These are phyloP conservation scores for Kalmusia sp. DNA, from an alignment of 2,329 filamentous ascomycete genomes.

Conservation along the genomic window DNA sequence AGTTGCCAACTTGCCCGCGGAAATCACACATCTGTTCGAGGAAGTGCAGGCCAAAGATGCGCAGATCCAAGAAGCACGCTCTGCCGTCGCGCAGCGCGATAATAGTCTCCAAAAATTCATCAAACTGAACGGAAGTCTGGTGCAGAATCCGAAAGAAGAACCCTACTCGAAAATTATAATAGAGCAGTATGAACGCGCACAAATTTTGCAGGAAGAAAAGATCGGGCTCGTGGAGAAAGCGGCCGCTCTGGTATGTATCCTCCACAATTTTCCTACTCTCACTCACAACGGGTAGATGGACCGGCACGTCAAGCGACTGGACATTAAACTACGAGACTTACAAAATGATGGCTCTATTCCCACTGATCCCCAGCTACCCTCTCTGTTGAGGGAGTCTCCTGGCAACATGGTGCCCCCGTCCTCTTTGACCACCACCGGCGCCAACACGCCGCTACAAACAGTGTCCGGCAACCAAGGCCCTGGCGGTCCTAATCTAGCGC, in stretches of 20 bases:
- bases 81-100: slow-evolving; percentile 75
- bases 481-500: slow-evolving; percentile 60
- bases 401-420: slow-evolving; percentile 58
- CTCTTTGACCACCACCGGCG: slow-evolving; percentile 53
- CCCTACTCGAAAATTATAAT: slow-evolving; percentile 69
- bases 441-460: slow-evolving; percentile 60
- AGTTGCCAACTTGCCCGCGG: slow-evolving; percentile 81
- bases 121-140: slow-evolving; percentile 75
- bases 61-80: slow-evolving; percentile 71
- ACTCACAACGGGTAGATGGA: slow-evolving; percentile 55
- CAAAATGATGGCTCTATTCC: slow-evolving; percentile 66
- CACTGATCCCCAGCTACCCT: slow-evolving; percentile 65
- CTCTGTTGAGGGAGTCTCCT: slow-evolving; percentile 58
- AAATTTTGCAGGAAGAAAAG: slow-evolving; percentile 78
- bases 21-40: slow-evolving; percentile 83
- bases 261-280: neutral
- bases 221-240: slow-evolving; percentile 71
- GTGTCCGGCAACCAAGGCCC: slow-evolving; percentile 63
- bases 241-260: slow-evolving; percentile 62
- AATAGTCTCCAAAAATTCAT: slow-evolving; percentile 81
- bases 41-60: slow-evolving; percentile 83
- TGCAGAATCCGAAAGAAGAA: slow-evolving; percentile 78
- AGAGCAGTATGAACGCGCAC: slow-evolving; percentile 72
- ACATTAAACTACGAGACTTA: slow-evolving; percentile 67
- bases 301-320: slow-evolving; percentile 68